Conservation (phyloP, 2,329 filamentous ascomycete genomes). For the Lachnellula arida region DNA sequence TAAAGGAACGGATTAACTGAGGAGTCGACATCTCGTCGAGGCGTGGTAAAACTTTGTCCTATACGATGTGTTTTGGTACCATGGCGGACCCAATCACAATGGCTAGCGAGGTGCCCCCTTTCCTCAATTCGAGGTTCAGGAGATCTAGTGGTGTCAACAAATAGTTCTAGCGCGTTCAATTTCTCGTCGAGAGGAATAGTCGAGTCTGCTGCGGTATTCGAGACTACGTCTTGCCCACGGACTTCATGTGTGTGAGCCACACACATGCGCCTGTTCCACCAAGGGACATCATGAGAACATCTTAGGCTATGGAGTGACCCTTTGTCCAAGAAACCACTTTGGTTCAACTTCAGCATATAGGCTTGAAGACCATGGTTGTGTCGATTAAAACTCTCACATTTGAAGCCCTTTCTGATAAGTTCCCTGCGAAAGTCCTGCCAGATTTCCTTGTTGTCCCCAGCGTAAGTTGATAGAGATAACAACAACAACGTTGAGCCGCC, state of each 20-base stretch:
- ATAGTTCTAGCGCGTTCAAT: not conserved
- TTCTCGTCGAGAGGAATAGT: not conserved
- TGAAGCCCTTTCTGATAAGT: conserved; percentile 8
- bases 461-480: conserved; percentile 10
- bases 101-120: no score
- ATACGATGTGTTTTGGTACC: not conserved
- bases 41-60: not conserved
- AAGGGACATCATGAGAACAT: no score
- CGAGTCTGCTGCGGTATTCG: not conserved
- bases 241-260: no score
- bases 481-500: not conserved
- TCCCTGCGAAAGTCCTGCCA: conserved; percentile 13
- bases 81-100: no score
- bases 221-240: no score
- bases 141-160: no score
- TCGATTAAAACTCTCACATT: conserved; percentile 5
- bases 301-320: not conserved
- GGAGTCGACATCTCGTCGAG: not conserved
- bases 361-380: conserved; percentile 9
- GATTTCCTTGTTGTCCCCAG: conserved; percentile 7
- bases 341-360: conserved; percentile 12
- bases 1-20: not conserved
- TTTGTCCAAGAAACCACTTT: conserved; percentile 8
- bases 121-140: no score
- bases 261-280: no score